Base-by-base conservation (phyloP, 139 green algal genomes). In the Chlorella vulgaris region DNA sequence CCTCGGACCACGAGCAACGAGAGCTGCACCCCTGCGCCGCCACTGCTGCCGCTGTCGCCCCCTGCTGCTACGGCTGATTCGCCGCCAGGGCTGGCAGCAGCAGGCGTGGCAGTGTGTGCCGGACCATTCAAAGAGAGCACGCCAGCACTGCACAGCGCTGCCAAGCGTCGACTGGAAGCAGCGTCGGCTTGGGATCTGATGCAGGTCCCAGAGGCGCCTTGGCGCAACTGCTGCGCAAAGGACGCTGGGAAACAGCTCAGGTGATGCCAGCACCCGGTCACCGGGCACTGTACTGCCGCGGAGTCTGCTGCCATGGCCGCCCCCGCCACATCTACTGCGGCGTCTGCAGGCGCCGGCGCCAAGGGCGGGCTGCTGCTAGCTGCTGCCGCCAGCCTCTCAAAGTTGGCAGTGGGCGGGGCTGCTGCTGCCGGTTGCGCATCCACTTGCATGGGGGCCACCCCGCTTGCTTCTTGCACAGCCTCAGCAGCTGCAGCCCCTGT, bases 1-100 rank as follows among this genome's bases (percentile, higher is more conserved):
- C 82, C 85, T 21, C 86, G 75, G 31, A 88, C 82, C 7, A 90
- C 60, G 73, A 90, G 84, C 35, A 86, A 36, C 19, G 61, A 51
- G 40, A 47, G 47, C 22, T 33, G 47, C 7, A 36, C 8, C 0
- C n/a, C 53, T 15, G 39, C n/a, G 35, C 39, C 73, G 35, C 73
- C 24, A 35, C 24, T 35, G 2, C 43, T 18, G 51, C 68, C n/a
- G 68, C 39, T 60, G 28, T 4, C 1, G 21, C 19, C 13, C 36
- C 70, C 40, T 31, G n/a, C n/a, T 31, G 29, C 47, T 40, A 29
- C 36, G 7, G 10, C 28, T 33, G 26, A 69, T 42, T 22, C 73
- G 73, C n/a, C n/a, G n/a, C n/a, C n/a, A n/a, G n/a, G n/a, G n/a
- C n/a, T n/a, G n/a, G 21, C 18, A 67, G 18, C 58, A 21, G 24